Percentiles rank a stretch among this genome's conserved stretches.
These are phyloP conservation scores for Fusarium decemcellulare DNA, from an alignment of 2,329 filamentous ascomycete species.

Conservation along the genomic window DNA sequence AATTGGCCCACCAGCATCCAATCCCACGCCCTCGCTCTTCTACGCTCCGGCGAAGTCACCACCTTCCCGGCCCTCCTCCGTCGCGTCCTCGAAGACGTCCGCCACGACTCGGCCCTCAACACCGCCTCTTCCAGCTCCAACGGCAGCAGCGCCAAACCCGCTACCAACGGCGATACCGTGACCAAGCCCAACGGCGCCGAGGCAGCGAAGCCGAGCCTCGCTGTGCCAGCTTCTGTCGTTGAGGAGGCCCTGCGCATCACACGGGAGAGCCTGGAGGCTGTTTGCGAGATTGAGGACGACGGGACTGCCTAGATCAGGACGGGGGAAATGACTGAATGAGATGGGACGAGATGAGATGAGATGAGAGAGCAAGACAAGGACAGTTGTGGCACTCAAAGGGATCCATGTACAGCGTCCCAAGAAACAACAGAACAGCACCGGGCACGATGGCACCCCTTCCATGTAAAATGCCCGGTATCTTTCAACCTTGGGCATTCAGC, in stretches of 20 bases:
- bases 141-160: slow-evolving; percentile 49
- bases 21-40: slow-evolving; percentile 70
- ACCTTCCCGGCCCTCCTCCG: slow-evolving; percentile 74
- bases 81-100: slow-evolving; percentile 74
- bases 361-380: slow-evolving; percentile 3
- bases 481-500: background rate
- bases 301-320: slow-evolving; percentile 8
- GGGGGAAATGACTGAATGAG: background rate
- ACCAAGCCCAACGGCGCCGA: slow-evolving; percentile 46
- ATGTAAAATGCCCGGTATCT: background rate
- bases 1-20: slow-evolving; percentile 76
- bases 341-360: too few relatives aligned
- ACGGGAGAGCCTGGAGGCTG: slow-evolving; percentile 69
- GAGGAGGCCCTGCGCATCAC: slow-evolving; percentile 74
- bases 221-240: slow-evolving; percentile 71
- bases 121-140: slow-evolving; percentile 47
- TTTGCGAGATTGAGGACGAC: slow-evolving; percentile 57
- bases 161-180: slow-evolving; percentile 49
- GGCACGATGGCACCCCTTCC: background rate
- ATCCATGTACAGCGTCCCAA: background rate
- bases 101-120: slow-evolving; percentile 59
- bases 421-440: slow-evolving; percentile 5
- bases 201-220: slow-evolving; percentile 58
- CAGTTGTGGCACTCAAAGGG: background rate
- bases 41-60: slow-evolving; percentile 71